Conservation (phyloP, 2,329 filamentous ascomycete species). For the Clathrospora elynae region DNA sequence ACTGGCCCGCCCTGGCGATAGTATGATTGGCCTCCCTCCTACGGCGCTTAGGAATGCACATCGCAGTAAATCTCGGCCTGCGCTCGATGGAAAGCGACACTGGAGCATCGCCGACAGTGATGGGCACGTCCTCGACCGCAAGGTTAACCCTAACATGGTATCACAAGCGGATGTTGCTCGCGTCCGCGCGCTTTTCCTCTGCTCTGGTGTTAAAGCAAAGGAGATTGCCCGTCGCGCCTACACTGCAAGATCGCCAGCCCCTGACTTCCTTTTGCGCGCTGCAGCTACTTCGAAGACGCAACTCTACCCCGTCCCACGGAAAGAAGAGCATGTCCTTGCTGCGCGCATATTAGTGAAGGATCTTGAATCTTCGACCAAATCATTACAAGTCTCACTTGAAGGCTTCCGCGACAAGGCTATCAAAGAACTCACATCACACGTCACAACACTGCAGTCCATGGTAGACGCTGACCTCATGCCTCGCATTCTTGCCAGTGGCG, state of each 20-base stretch:
- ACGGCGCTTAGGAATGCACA: conserved; percentile 34
- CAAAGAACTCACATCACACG: conserved; percentile 51
- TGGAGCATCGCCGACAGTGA: conserved; percentile 63
- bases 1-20: conserved; percentile 41
- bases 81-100: conserved; percentile 53
- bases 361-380: conserved; percentile 53
- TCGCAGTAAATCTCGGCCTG: conserved; percentile 42
- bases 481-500: conserved; percentile 69
- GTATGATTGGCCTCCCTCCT: conserved; percentile 34
- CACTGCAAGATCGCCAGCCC: conserved; percentile 43
- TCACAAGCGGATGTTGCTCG: conserved; percentile 75
- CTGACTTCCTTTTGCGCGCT: conserved; percentile 47
- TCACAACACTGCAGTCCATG: conserved; percentile 52
- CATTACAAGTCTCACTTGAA: conserved; percentile 57
- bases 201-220: conserved; percentile 86
- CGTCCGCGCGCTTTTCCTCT: conserved; percentile 75
- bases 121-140: conserved; percentile 45
- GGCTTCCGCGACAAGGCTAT: conserved; percentile 56
- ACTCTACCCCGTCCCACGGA: conserved; percentile 54
- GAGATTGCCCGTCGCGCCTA: conserved; percentile 74
- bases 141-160: conserved; percentile 25
- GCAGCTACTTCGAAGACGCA: conserved; percentile 51
- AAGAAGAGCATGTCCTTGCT: conserved; percentile 61
- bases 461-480: conserved; percentile 59
- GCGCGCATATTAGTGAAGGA: conserved; percentile 57